phyloP scores from a whole-genome alignment of 2,329 filamentous ascomycete species.

The Aspergillus versicolor region DNA sequence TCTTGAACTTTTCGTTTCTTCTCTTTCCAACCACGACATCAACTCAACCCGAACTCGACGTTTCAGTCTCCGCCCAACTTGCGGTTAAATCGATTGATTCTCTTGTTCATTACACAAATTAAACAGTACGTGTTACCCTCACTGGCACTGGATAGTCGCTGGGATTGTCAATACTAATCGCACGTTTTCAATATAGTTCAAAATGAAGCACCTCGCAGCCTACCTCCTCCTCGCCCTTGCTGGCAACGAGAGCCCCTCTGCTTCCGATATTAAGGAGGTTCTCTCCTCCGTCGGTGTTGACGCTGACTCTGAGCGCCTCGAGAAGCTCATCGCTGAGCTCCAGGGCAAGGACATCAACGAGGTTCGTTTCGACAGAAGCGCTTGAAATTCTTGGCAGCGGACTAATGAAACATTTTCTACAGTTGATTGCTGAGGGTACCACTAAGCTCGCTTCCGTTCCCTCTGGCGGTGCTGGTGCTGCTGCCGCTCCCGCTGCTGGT shows the following conservation, averaged over 20 bases:
- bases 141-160: background rate
- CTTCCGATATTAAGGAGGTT: conserved; percentile 80
- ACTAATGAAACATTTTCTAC: conserved; percentile 18
- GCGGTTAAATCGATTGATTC: conserved; percentile 99
- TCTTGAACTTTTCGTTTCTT: conserved; percentile 27
- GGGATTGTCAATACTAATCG: conserved; percentile 17
- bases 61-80: conserved; percentile 97
- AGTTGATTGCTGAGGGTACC: conserved; percentile 90
- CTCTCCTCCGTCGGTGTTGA: conserved; percentile 94
- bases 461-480: conserved; percentile 71
- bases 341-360: conserved; percentile 73
- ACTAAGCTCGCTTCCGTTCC: conserved; percentile 97
- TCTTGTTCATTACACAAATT: conserved; percentile 47
- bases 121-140: conserved; percentile 26
- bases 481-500: conserved; percentile 52
- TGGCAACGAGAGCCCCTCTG: conserved; percentile 86
- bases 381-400: background rate
- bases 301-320: conserved; percentile 82
- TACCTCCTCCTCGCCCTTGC: conserved; percentile 95
- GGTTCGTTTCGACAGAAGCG: conserved; percentile 56
- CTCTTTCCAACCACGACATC: conserved; percentile 25
- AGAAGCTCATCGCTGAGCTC: conserved; percentile 79
- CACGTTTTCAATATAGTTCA: conserved; percentile 42
- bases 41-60: conserved; percentile 74
- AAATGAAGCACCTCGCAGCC: conserved; percentile 99